These are phyloP conservation scores for Pyrus betulifolia DNA, from an alignment of 306 rosid species.

Conservation along the genomic window DNA sequence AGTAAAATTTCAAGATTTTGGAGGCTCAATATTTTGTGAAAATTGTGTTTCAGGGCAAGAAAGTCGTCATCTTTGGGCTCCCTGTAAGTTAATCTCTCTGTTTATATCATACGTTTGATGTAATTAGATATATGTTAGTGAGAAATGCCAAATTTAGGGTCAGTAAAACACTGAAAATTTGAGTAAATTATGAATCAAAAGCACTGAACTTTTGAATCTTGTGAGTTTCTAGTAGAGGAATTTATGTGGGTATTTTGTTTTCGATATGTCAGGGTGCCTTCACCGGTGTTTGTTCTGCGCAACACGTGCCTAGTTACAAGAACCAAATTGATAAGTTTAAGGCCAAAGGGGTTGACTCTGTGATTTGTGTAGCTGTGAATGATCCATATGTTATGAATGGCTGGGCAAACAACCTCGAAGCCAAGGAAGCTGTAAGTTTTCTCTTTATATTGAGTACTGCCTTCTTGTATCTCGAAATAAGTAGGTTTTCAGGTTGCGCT, in stretches of 20 bases:
- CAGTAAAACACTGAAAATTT: not conserved
- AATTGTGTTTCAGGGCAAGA: conserved; percentile 56
- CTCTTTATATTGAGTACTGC: no score
- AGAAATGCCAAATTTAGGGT: not conserved
- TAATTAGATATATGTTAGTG: not conserved
- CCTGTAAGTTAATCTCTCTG: conserved; percentile 52
- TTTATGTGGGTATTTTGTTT: not conserved
- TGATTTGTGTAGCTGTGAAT: conserved; percentile 78
- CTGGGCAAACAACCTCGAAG: conserved; percentile 86
- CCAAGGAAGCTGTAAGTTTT: conserved; percentile 64
- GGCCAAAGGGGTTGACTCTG: conserved; percentile 74
- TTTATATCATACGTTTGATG: no score
- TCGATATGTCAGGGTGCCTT: conserved; percentile 69
- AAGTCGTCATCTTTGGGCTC: conserved; percentile 87
- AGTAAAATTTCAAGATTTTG: not conserved
- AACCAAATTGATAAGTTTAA: conserved; percentile 63
- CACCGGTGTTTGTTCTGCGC: conserved; percentile 83
- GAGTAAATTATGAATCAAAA: not conserved
- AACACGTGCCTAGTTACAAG: conserved; percentile 88
- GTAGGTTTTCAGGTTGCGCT: not conserved
- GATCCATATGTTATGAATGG: conserved; percentile 75
- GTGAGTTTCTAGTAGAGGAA: not conserved
- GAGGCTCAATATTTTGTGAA: not conserved
- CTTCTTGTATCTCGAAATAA: no score
- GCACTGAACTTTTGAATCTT: not conserved